A percentile compares a stretch with the other conserved stretches of the same genome.
Conservation (phyloP, 23 red algal genomes). For the Gracilaria caudata region DNA sequence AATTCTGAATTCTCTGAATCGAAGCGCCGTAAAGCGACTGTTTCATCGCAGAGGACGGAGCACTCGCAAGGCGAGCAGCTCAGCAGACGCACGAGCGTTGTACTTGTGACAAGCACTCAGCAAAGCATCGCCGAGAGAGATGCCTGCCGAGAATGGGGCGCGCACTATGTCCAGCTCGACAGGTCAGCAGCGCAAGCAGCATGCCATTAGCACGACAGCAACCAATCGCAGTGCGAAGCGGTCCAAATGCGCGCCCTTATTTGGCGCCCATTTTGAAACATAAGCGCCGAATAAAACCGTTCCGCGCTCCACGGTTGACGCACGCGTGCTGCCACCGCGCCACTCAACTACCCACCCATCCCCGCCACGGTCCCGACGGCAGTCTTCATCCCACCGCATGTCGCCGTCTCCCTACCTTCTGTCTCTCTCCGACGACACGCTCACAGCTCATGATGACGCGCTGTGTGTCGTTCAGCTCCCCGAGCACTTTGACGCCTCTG, state of each 20-base stretch:
- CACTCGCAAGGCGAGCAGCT: too few relatives aligned
- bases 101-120: too few relatives aligned
- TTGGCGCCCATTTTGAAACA: background rate
- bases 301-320: background rate
- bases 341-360: background rate
- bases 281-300: background rate
- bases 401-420: conserved; percentile 6
- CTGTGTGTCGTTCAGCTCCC: background rate
- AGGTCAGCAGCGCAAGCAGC: background rate
- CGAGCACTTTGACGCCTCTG: background rate
- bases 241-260: background rate
- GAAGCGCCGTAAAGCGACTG: too few relatives aligned
- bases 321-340: background rate
- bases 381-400: background rate
- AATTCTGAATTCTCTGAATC: too few relatives aligned
- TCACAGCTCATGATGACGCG: background rate
- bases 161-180: background rate
- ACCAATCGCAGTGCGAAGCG: background rate
- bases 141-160: background rate
- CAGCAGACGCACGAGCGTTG: too few relatives aligned
- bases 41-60: too few relatives aligned
- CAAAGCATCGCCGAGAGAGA: too few relatives aligned
- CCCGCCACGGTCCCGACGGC: background rate
- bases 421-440: conserved; percentile 7
- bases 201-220: background rate